A percentile compares a stretch with the other conserved stretches of the same genome.
These are phyloP conservation scores for Gloeopeniophorella convolvens DNA, from an alignment of 768 basidiomycete species.

Conservation along the genomic window DNA sequence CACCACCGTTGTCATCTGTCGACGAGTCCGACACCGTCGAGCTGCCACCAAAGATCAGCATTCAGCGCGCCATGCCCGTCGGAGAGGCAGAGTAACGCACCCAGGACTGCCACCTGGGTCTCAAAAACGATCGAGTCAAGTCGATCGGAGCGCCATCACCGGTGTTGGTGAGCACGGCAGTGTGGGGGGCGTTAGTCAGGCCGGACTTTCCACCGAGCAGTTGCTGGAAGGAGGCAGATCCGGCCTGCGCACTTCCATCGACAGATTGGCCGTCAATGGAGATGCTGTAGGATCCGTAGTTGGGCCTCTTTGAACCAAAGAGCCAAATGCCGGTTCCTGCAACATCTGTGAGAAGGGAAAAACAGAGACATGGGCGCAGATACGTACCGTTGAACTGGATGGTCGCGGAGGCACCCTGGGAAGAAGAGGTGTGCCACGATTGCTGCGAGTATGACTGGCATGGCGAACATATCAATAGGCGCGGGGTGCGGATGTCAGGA, in stretches of 20 bases:
- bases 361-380: background rate
- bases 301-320: slow-evolving; percentile 40
- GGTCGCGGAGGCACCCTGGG: slow-evolving; percentile 42
- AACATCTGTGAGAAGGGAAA: background rate
- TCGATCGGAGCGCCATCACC: slow-evolving; percentile 38
- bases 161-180: slow-evolving; percentile 40
- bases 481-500: background rate
- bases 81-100: slow-evolving; percentile 27
- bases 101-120: slow-evolving; percentile 33
- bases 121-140: slow-evolving; percentile 43
- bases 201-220: slow-evolving; percentile 39
- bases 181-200: slow-evolving; percentile 41
- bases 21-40: slow-evolving; percentile 25
- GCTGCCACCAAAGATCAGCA: background rate
- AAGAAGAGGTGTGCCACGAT: slow-evolving; percentile 39
- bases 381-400: slow-evolving; percentile 41
- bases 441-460: slow-evolving; percentile 38
- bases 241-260: slow-evolving; percentile 30
- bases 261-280: slow-evolving; percentile 39
- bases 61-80: background rate
- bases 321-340: slow-evolving; percentile 43
- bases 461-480: background rate
- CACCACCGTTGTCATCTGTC: slow-evolving; percentile 38
- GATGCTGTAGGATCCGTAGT: slow-evolving; percentile 42
- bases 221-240: slow-evolving; percentile 29